Base-by-base conservation (phyloP, 768 basidiomycete genomes). In the Pisolithus sp. region DNA sequence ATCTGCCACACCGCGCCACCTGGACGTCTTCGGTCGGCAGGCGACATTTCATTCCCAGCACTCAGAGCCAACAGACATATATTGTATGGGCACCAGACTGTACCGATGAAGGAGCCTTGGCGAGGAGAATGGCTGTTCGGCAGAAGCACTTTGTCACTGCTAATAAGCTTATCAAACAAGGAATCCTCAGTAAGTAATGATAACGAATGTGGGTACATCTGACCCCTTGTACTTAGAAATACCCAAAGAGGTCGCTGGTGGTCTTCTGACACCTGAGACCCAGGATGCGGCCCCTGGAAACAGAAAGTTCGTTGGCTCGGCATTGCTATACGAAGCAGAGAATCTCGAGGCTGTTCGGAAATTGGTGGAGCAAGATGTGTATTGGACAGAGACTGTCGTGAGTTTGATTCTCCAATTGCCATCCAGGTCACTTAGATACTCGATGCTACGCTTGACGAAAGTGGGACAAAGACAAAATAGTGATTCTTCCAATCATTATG, bases 41-140 rank as follows among this genome's bases (percentile, higher is more conserved):
- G 38, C 64, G 57, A 38, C 20, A 17, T 45, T 61, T 65, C 42
- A 55, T 26, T 23, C 42, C 38, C 30, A 53, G 46, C 37, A 4
- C 40, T 23, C 49, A 51, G 15, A 59, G 49, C 36, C 46, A 24
- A 2, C 57, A 47, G 1, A 34, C 57, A 2, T 67, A 58, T 62
- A 57, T 84, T 49, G 79, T 88, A 28, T 86, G 79, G 57, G 82
- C 84, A 2, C 85, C 84, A 2, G 86, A 88, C 62, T 77, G 74
- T 58, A 77, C 77, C 12, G 81, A 83, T 49, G 72, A 74, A 46
- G 83, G 75, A 3, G 77, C 80, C 3, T 74, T 80, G 40, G 73
- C 73, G 20, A 74, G 76, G n/a, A 74, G 86, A 30, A 68, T 84
- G 54, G 71, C 75, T 2, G 80, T 86, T 5, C 72, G 86, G 34